Percentiles rank a stretch among this genome's conserved stretches.
Conservation (phyloP, 371 early-diverging fungal species). For the Lichtheimia ramosa region DNA sequence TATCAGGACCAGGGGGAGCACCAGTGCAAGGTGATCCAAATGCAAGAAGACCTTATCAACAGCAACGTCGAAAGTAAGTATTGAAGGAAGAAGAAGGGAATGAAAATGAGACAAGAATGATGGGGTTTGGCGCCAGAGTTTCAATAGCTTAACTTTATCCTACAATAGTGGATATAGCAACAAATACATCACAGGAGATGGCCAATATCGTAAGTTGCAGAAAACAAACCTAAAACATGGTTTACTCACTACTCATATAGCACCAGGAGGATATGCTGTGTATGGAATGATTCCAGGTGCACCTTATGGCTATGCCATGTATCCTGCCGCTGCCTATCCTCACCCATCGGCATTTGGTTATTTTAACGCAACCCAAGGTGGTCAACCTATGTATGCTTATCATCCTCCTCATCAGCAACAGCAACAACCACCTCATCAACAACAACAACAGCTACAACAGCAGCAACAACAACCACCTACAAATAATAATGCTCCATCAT, state of each 20-base stretch:
- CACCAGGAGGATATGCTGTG: conserved; percentile 5
- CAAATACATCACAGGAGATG: background rate
- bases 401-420: conserved; percentile 6
- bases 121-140: background rate
- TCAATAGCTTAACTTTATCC: background rate
- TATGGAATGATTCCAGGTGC: conserved; percentile 6
- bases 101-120: background rate
- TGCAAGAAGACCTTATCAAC: conserved; percentile 11
- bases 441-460: background rate
- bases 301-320: conserved; percentile 7
- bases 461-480: background rate
- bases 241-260: background rate
- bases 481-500: conserved; percentile 8
- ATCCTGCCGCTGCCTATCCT: conserved; percentile 5
- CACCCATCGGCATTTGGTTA: background rate
- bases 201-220: background rate
- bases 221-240: background rate
- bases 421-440: background rate
- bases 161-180: background rate
- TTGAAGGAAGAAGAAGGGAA: background rate
- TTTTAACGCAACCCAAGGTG: background rate
- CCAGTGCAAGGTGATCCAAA: conserved; percentile 75
- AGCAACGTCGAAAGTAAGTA: conserved; percentile 6
- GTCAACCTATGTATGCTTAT: background rate
- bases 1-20: conserved; percentile 74